Percentiles rank a stretch among this genome's conserved stretches.
phyloP scores from a whole-genome alignment of 805 yeast genomes.

The Nakazawaea holstii region DNA sequence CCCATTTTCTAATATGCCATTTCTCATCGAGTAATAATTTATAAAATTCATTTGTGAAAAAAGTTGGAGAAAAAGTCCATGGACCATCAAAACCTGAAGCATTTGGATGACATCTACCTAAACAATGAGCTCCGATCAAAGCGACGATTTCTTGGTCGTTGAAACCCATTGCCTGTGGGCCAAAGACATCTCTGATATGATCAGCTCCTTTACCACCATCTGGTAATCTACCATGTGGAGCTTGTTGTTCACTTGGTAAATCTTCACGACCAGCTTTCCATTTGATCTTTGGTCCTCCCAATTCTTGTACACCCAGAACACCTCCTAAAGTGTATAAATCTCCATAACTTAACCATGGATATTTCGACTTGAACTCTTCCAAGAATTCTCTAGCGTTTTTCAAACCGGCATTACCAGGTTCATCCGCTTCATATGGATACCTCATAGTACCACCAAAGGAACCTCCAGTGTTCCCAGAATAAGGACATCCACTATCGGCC shows the following conservation, averaged over 20 bases:
- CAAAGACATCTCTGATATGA: slow-evolving; percentile 40
- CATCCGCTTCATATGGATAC: slow-evolving; percentile 42
- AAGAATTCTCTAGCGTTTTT: slow-evolving; percentile 51
- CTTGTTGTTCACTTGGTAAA: slow-evolving; percentile 26
- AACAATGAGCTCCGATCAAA: slow-evolving; percentile 41
- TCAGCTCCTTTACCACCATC: slow-evolving; percentile 39
- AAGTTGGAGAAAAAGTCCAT: slow-evolving; percentile 80
- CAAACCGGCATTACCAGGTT: slow-evolving; percentile 45
- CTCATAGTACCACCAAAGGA: slow-evolving; percentile 54
- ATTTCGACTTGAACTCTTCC: slow-evolving; percentile 46
- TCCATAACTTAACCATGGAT: slow-evolving; percentile 59
- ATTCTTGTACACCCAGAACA: slow-evolving; percentile 54
- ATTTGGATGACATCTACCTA: slow-evolving; percentile 43
- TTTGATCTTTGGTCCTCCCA: slow-evolving; percentile 57
- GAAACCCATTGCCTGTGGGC: slow-evolving; percentile 36
- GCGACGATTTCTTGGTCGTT: slow-evolving; percentile 41
- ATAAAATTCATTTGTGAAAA: slow-evolving; percentile 71
- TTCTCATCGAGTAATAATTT: slow-evolving; percentile 45
- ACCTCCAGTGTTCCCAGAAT: slow-evolving; percentile 35
- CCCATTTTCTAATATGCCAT: slow-evolving; percentile 58
- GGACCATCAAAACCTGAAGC: slow-evolving; percentile 84
- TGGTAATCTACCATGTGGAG: slow-evolving; percentile 47
- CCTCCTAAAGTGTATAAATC: slow-evolving; percentile 76
- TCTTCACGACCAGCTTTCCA: slow-evolving; percentile 53
- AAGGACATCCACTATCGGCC: slow-evolving; percentile 10